A percentile compares a stretch with the other conserved stretches of the same genome.
Conservation (phyloP, 192 early-diverging fungal species). For the Dimargaris cristalligena region DNA sequence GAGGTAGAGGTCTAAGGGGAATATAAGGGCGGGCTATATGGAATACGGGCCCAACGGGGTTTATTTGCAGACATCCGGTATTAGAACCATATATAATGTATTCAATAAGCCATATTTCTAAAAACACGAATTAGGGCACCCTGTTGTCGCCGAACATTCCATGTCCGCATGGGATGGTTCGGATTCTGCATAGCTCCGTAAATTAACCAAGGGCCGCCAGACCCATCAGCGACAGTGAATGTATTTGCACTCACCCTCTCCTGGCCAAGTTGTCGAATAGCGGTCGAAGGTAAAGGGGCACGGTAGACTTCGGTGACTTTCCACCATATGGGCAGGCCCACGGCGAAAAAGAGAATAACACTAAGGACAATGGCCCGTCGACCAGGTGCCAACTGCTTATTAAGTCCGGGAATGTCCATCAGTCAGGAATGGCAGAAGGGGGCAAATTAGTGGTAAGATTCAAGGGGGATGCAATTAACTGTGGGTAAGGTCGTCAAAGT, state of each 20-base stretch:
- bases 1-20: no score
- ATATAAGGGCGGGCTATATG: no score
- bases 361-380: slow-evolving; percentile 3
- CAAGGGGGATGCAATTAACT: no score
- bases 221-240: not conserved
- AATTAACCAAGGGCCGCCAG: not conserved
- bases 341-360: slow-evolving; percentile 16
- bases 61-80: no score
- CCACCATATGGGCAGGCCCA: slow-evolving; percentile 32
- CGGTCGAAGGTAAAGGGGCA: slow-evolving; percentile 16
- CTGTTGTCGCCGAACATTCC: not conserved
- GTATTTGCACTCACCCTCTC: not conserved
- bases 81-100: no score
- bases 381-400: not conserved
- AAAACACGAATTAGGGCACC: not conserved
- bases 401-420: no score
- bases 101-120: not conserved
- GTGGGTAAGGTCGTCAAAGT: no score
- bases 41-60: no score
- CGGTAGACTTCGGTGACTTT: slow-evolving; percentile 28
- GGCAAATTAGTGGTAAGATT: no score
- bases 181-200: not conserved
- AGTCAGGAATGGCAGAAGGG: no score
- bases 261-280: slow-evolving; percentile 1
- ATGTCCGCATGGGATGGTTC: not conserved